A percentile compares a stretch with the other conserved stretches of the same genome.
Conservation (phyloP, 176 grass and related monocot species). For the Canna indica region DNA sequence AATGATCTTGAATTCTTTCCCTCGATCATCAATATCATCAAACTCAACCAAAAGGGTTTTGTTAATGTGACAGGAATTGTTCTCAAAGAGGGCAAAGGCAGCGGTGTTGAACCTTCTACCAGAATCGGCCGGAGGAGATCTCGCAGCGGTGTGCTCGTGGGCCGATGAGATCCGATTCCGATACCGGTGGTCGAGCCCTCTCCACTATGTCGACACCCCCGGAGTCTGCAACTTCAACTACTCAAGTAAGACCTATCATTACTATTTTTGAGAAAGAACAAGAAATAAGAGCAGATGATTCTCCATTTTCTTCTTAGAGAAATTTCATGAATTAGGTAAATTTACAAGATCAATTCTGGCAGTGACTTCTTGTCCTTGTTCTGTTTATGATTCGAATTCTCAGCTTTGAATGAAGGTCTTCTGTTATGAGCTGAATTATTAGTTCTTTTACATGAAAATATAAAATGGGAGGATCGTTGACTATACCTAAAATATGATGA, state of each 20-base stretch:
- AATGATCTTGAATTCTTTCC: not conserved
- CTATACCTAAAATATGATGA: no score
- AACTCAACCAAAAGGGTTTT: not conserved
- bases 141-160: constrained; percentile 80
- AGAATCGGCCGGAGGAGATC: constrained; percentile 44
- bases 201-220: constrained; percentile 81
- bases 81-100: constrained; percentile 46
- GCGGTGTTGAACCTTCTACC: constrained; percentile 70
- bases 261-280: not conserved
- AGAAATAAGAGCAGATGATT: no score
- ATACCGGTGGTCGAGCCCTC: constrained; percentile 68
- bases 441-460: no score
- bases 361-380: no score
- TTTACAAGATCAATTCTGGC: no score
- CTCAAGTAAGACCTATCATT: constrained; percentile 29
- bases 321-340: not conserved
- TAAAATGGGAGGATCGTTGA: no score
- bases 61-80: constrained; percentile 34
- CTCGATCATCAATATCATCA: not conserved
- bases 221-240: constrained; percentile 62
- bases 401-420: no score
- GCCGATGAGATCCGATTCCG: constrained; percentile 50
- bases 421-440: no score
- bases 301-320: not conserved
- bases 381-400: no score